Evolutionary conservation across 768 basidiomycete genomes (phyloP), one percentile per base, ranked within the genome.

Genomic region (Boletus coccyginus): DNA sequence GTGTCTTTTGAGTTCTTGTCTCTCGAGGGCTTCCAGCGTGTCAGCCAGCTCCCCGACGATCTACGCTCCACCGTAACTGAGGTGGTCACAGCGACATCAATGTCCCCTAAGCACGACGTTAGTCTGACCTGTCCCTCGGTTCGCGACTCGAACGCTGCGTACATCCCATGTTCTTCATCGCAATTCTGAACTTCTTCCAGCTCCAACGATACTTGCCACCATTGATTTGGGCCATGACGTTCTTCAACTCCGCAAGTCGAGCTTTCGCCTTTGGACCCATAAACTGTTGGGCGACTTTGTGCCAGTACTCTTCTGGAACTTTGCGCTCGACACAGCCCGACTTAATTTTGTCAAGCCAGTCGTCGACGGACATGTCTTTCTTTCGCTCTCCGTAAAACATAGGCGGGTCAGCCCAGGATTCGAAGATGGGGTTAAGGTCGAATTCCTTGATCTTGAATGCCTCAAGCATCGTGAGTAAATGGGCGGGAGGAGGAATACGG

Each of bases 91-190:
- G 76, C 67, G 5, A 73, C 59, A 56, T 90, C 88, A 42, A 91
- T 84, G 16, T 81, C 78, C 89, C 89, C 89, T 91, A 58, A 35
- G 50, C 33, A 43, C 42, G 13, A 24, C 13, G 43, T 59, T 16
- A 61, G 53, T 38, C 17, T 5, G 17, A 14, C 24, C 39, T 38
- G 14, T 44, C 49, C 58, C 50, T 39, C n/a, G 27, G 31, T 21
- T 17, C 12, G 45, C 36, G 17, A 43, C 44, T 33, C 14, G 46
- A 58, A 57, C 41, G 32, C 32, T 40, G 79, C 90, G 69, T 63
- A 91, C 90, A 91, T 44, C 88, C 87, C 87, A 92, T 88, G 69
- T 83, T 91, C 56, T 78, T 74, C 82, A 92, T 85, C 5, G 89
- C 90, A 51, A 87, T 76, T 72, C 80, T 84, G 74, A 87, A 92